phyloP scores from a whole-genome alignment of 495 filamentous ascomycete genomes.

The Aspergillus avenaceus region DNA sequence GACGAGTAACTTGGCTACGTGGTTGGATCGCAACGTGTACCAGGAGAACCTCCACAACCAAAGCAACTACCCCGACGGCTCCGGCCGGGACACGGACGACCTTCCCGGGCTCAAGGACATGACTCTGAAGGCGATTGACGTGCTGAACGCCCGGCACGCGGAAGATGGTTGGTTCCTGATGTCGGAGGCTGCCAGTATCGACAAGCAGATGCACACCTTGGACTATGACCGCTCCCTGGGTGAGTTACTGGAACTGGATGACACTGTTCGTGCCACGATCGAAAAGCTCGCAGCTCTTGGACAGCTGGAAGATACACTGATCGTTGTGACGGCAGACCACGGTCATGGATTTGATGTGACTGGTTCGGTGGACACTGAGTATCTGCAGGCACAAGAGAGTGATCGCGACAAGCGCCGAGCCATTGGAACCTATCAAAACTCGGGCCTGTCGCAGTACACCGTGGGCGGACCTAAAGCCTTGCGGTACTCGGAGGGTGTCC shows the following conservation, averaged over 20 bases:
- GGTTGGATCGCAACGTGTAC: slow-evolving; percentile 72
- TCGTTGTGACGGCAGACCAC: slow-evolving; percentile 72
- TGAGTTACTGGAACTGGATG: slow-evolving; percentile 72
- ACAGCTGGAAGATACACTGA: slow-evolving; percentile 59
- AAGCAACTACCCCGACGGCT: slow-evolving; percentile 60
- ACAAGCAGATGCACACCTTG: slow-evolving; percentile 75
- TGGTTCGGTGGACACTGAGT: slow-evolving; percentile 51
- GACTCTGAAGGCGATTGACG: slow-evolving; percentile 73
- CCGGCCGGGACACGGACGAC: slow-evolving; percentile 53
- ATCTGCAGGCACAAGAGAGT: slow-evolving; percentile 53
- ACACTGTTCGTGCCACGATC: slow-evolving; percentile 65
- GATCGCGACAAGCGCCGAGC: slow-evolving; percentile 64
- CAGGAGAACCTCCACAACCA: slow-evolving; percentile 53
- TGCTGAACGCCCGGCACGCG: slow-evolving; percentile 56
- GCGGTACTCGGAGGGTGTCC: slow-evolving; percentile 56
- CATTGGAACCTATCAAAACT: slow-evolving; percentile 61
- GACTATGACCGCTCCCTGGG: slow-evolving; percentile 74
- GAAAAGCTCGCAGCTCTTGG: slow-evolving; percentile 53
- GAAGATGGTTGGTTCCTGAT: slow-evolving; percentile 72
- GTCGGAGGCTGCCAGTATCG: slow-evolving; percentile 70
- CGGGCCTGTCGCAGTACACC: slow-evolving; percentile 67
- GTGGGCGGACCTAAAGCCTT: slow-evolving; percentile 34
- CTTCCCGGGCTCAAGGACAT: slow-evolving; percentile 75
- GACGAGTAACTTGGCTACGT: slow-evolving; percentile 60
- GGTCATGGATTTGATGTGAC: slow-evolving; percentile 71